A percentile compares a stretch with the other conserved stretches of the same genome.
Evolutionary conservation across 169 alveolate species (phyloP).

Genomic region (Plasmodium adleri): DNA sequence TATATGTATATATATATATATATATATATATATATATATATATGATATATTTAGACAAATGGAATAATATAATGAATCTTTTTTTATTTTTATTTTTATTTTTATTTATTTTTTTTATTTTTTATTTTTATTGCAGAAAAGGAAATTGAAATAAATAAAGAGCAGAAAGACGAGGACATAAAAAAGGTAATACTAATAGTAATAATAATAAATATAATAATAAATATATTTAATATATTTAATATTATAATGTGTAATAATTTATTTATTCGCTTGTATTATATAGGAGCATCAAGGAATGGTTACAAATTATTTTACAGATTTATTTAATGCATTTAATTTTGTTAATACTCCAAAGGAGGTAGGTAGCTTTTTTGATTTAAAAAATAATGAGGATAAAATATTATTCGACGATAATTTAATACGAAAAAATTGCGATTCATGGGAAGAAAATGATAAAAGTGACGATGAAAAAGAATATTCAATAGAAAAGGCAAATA

Average conservation of each 20-base stretch:
- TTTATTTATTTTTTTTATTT: not conserved
- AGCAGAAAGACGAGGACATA: constrained; percentile 11
- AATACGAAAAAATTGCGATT: too few species aligned
- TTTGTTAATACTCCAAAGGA: constrained; percentile 8
- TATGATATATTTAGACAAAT: not conserved
- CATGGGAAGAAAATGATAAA: not conserved
- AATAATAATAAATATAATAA: not conserved
- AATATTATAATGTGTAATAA: not conserved
- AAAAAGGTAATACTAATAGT: constrained; percentile 25
- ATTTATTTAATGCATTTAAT: constrained; percentile 46
- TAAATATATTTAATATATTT: not conserved
- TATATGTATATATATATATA: not conserved
- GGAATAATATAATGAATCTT: not conserved
- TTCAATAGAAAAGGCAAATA: not conserved
- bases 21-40: not conserved
- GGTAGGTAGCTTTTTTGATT: constrained; percentile 4
- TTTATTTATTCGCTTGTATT: not conserved
- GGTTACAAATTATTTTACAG: constrained; percentile 19
- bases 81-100: not conserved
- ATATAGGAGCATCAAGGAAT: constrained; percentile 13
- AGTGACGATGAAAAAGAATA: not conserved
- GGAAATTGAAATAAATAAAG: constrained; percentile 3
- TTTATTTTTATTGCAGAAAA: constrained; percentile 28
- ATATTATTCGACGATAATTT: too few species aligned
- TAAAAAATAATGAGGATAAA: not conserved